These are phyloP conservation scores for Cyclocybe cylindracea DNA, from an alignment of 768 basidiomycete species.

Conservation along the genomic window DNA sequence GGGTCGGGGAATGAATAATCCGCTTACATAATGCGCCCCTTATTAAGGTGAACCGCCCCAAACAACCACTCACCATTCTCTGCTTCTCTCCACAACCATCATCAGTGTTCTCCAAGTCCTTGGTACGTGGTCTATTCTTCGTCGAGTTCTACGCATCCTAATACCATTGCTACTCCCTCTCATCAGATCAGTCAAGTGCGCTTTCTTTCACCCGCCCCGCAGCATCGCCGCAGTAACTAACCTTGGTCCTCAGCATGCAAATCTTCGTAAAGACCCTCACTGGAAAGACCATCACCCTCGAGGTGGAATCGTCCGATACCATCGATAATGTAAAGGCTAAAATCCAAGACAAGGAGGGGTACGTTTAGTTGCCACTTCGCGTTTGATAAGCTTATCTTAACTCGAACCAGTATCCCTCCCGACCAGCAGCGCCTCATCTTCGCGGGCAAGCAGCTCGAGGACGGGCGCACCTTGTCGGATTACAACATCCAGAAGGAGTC, in stretches of 20 bases:
- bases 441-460: too few relatives aligned
- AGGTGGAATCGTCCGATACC: constrained; percentile 74
- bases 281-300: constrained; percentile 71
- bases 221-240: constrained; percentile 20
- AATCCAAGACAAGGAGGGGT: constrained; percentile 77
- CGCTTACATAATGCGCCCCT: constrained; percentile 15
- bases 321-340: constrained; percentile 78
- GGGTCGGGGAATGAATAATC: neutral
- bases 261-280: constrained; percentile 54
- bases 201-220: neutral
- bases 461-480: too few relatives aligned
- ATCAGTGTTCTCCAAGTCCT: constrained; percentile 7
- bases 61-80: constrained; percentile 10
- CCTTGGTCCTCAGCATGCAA: constrained; percentile 39
- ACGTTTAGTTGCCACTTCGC: neutral
- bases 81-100: constrained; percentile 16
- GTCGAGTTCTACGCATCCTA: neutral
- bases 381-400: neutral
- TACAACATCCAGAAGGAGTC: too few relatives aligned
- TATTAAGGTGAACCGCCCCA: constrained; percentile 12
- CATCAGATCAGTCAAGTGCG: constrained; percentile 7
- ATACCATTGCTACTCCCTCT: neutral
- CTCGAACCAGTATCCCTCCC: too few relatives aligned
- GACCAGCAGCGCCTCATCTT: too few relatives aligned
- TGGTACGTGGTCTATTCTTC: constrained; percentile 1